Conservation (phyloP, 129 eudicot genomes). For the Chrysanthemum lavandulifolium region DNA sequence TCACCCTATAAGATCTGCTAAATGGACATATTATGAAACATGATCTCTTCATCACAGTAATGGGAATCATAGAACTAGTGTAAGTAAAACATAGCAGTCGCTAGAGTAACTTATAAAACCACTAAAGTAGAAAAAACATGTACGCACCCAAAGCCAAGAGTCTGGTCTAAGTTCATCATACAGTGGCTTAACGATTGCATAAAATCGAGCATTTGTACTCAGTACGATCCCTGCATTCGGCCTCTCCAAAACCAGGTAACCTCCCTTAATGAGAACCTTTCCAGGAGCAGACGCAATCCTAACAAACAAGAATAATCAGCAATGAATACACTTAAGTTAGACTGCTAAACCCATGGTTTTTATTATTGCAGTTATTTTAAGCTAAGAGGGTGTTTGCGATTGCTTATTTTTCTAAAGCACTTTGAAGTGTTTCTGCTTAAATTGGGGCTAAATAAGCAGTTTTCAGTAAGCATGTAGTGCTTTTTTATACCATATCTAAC, state of each 20-base stretch:
- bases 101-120: neutral
- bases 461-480: too few species aligned
- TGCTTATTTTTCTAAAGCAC: too few species aligned
- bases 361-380: too few species aligned
- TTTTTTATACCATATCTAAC: too few species aligned
- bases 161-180: constrained; percentile 62
- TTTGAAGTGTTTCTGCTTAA: too few species aligned
- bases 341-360: too few species aligned
- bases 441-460: too few species aligned
- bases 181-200: constrained; percentile 82
- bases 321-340: too few species aligned
- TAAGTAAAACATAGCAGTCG: neutral
- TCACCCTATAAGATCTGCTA: neutral
- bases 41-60: too few species aligned
- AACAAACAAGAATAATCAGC: constrained; percentile 16
- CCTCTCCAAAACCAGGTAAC: constrained; percentile 71
- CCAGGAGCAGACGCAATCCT: constrained; percentile 96
- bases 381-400: too few species aligned
- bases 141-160: constrained; percentile 66
- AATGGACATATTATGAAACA: neutral
- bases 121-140: neutral
- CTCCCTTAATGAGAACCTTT: constrained; percentile 83
- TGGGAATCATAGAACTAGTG: neutral
- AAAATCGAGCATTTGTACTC: constrained; percentile 90
- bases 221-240: constrained; percentile 91